phyloP scores from a whole-genome alignment of 306 rosid species.

The Cucurbita maxima region DNA sequence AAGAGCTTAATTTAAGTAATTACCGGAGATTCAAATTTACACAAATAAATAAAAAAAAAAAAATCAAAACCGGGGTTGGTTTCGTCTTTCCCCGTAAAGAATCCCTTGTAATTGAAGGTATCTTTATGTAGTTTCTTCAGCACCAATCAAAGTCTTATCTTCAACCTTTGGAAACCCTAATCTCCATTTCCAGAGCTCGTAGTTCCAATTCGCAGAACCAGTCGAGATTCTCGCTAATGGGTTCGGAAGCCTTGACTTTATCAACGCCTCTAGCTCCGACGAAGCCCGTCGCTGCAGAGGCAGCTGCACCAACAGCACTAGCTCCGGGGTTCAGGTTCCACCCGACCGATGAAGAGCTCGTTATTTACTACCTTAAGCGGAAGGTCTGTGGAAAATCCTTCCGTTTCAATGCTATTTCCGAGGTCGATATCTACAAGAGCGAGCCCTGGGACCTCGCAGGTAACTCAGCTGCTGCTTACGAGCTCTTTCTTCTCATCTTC shows the following conservation, averaged over 20 bases:
- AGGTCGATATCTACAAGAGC: slow-evolving; percentile 85
- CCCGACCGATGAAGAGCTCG: slow-evolving; percentile 94
- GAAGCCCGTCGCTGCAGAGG: slow-evolving; percentile 6
- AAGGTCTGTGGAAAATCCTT: slow-evolving; percentile 66
- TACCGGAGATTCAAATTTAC: too few relatives aligned
- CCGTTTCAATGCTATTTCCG: slow-evolving; percentile 82
- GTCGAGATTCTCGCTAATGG: slow-evolving; percentile 22
- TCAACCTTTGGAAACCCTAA: slow-evolving; percentile 40
- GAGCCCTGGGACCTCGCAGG: slow-evolving; percentile 99
- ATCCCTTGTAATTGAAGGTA: slow-evolving; percentile 99
- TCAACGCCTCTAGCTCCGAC: slow-evolving; percentile 14
- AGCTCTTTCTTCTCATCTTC: background rate
- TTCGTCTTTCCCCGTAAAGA: slow-evolving; percentile 13
- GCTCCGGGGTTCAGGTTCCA: slow-evolving; percentile 98
- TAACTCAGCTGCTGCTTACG: background rate
- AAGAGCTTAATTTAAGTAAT: too few relatives aligned
- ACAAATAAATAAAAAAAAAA: background rate
- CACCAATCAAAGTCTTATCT: slow-evolving; percentile 64
- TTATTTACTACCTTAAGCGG: slow-evolving; percentile 88
- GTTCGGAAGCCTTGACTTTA: slow-evolving; percentile 35
- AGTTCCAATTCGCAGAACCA: background rate
- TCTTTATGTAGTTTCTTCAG: slow-evolving; percentile 67
- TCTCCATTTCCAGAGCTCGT: slow-evolving; percentile 12
- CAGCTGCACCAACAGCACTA: slow-evolving; percentile 56
- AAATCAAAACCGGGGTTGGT: slow-evolving; percentile 7